Percentiles rank a stretch among this genome's conserved stretches.
phyloP scores from a whole-genome alignment of 2,329 filamentous ascomycete genomes.

The Fusarium sororula region DNA sequence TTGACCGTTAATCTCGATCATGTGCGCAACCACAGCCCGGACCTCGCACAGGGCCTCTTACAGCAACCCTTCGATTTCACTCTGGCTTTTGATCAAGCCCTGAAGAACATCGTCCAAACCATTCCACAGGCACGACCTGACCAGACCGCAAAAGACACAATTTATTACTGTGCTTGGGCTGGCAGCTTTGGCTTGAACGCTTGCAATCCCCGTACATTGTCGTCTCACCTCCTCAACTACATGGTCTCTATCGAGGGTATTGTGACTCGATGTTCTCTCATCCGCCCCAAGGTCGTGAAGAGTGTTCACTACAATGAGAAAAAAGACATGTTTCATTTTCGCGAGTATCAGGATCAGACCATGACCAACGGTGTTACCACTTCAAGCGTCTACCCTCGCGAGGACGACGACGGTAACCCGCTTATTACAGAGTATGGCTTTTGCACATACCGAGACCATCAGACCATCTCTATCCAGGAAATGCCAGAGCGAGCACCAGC shows the following conservation, averaged over 20 bases:
- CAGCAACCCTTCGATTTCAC: conserved; percentile 88
- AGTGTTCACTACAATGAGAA: conserved; percentile 96
- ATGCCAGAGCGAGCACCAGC: conserved; percentile 98
- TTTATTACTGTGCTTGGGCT: conserved; percentile 97
- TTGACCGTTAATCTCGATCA: conserved; percentile 85
- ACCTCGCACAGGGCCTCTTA: conserved; percentile 81
- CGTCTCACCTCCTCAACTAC: conserved; percentile 88
- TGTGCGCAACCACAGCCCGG: conserved; percentile 84
- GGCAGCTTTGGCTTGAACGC: conserved; percentile 95
- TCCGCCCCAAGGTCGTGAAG: conserved; percentile 96
- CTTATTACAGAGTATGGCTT: conserved; percentile 96
- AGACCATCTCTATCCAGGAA: conserved; percentile 97
- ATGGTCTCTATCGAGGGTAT: conserved; percentile 99
- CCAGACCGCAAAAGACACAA: conserved; percentile 79
- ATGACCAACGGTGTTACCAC: conserved; percentile 94
- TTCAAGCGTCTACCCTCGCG: conserved; percentile 91
- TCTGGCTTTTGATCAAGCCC: conserved; percentile 86
- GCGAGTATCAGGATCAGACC: conserved; percentile 95
- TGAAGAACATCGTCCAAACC: conserved; percentile 87
- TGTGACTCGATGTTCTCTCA: conserved; percentile 93
- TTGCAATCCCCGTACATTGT: conserved; percentile 92
- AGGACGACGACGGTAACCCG: conserved; percentile 92
- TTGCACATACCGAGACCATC: conserved; percentile 94
- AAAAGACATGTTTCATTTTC: conserved; percentile 85
- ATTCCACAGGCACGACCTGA: conserved; percentile 78